Percentiles rank a stretch among this genome's conserved stretches.
Conservation (phyloP, 2,329 filamentous ascomycete genomes). For the Fusarium papillatum region DNA sequence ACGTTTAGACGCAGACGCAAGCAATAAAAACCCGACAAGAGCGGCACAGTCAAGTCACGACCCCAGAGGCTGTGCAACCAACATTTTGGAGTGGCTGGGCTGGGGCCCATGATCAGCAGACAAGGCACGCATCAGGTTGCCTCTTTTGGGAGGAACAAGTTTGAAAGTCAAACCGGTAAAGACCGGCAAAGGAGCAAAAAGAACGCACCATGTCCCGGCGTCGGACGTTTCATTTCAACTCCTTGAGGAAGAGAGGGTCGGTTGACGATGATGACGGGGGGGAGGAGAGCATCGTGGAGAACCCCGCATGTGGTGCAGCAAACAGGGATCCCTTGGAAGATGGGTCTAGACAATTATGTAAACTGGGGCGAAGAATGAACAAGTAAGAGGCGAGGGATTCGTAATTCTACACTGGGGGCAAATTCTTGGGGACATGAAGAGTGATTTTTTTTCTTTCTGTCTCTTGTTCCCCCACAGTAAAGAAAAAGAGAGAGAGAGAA, state of each 20-base stretch:
- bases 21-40: neutral
- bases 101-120: slow-evolving; percentile 7
- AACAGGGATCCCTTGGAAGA: slow-evolving; percentile 9
- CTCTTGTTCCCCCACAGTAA: neutral
- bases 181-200: neutral
- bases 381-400: slow-evolving; percentile 24
- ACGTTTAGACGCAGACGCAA: slow-evolving; percentile 10
- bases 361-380: neutral
- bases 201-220: neutral
- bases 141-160: slow-evolving; percentile 15
- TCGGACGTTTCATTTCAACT: slow-evolving; percentile 3
- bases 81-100: slow-evolving; percentile 6
- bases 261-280: neutral
- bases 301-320: slow-evolving; percentile 22
- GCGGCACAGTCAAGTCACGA: slow-evolving; percentile 1
- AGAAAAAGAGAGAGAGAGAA: neutral
- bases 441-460: neutral
- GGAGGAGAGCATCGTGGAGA: slow-evolving; percentile 28
- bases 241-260: too few relatives aligned
- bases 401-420: slow-evolving; percentile 19
- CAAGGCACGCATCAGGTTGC: slow-evolving; percentile 34
- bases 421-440: neutral
- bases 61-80: slow-evolving; percentile 7
- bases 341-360: slow-evolving; percentile 2
- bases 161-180: neutral